phyloP scores from a whole-genome alignment of 768 basidiomycete species.

The Serendipita sp. region DNA sequence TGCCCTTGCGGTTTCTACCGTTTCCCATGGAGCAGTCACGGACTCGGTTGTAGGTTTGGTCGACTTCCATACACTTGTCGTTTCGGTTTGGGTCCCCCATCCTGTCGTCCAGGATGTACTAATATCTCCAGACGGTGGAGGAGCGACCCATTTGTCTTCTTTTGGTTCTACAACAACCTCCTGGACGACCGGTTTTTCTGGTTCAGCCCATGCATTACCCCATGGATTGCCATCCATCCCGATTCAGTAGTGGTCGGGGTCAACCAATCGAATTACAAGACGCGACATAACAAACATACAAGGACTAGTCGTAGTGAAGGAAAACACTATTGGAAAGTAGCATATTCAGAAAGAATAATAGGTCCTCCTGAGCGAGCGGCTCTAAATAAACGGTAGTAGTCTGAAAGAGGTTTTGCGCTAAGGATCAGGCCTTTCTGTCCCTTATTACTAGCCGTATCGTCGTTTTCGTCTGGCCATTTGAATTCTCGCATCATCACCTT shows the following conservation, averaged over 20 bases:
- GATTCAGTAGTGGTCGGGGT: neutral
- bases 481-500: slow-evolving; percentile 6
- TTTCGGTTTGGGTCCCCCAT: neutral
- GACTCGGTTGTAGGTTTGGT: neutral
- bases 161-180: neutral
- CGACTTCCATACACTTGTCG: neutral
- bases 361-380: neutral
- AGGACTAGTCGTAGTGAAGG: neutral
- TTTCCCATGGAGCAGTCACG: neutral
- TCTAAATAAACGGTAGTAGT: neutral
- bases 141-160: neutral
- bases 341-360: neutral
- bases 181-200: neutral
- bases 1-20: neutral
- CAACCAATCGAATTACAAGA: neutral
- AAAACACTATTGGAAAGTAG: neutral
- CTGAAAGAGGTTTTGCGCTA: neutral
- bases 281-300: no score
- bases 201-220: neutral
- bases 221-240: neutral
- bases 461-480: slow-evolving; percentile 2
- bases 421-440: neutral
- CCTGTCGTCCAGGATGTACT: neutral
- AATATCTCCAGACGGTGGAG: neutral
- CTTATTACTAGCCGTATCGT: neutral